These are phyloP conservation scores for Pyrenophora seminiperda DNA, from an alignment of 2,329 filamentous ascomycete species.

Conservation along the genomic window DNA sequence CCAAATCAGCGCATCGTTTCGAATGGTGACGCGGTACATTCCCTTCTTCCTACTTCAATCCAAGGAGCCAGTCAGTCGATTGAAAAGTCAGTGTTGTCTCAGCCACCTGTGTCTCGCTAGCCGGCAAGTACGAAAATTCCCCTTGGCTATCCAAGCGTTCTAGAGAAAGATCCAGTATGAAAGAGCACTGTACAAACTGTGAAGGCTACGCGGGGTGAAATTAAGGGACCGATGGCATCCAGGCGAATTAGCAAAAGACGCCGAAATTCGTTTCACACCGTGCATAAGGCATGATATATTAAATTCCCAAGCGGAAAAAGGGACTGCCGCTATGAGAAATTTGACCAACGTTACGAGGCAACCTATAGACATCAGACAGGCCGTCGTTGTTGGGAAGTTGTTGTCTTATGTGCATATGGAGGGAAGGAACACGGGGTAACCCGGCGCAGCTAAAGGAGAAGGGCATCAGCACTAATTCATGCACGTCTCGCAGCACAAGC, in stretches of 20 bases:
- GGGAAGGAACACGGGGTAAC: too few species aligned
- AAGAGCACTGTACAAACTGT: slow-evolving; percentile 37
- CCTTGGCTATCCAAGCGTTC: slow-evolving; percentile 34
- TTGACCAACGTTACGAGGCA: slow-evolving; percentile 22
- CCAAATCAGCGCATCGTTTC: slow-evolving; percentile 55
- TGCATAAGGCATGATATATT: slow-evolving; percentile 40
- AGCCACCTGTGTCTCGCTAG: slow-evolving; percentile 33
- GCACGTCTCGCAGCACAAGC: neutral
- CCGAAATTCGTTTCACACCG: slow-evolving; percentile 39
- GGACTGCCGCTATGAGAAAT: slow-evolving; percentile 43
- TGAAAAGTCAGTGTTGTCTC: slow-evolving; percentile 53
- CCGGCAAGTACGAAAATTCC: slow-evolving; percentile 33
- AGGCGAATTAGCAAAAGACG: slow-evolving; percentile 38
- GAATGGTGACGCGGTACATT: slow-evolving; percentile 59
- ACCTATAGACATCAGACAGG: slow-evolving; percentile 15
- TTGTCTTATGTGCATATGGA: neutral
- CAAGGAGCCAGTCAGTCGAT: slow-evolving; percentile 61
- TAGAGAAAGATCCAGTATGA: slow-evolving; percentile 43
- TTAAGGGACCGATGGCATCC: slow-evolving; percentile 40
- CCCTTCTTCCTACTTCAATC: slow-evolving; percentile 59
- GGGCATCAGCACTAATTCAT: too few species aligned
- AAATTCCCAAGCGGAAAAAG: slow-evolving; percentile 39
- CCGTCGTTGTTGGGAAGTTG: neutral
- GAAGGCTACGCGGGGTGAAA: slow-evolving; percentile 36
- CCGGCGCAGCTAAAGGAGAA: too few species aligned